These are phyloP conservation scores for Crotalaria pallida DNA, from an alignment of 306 rosid species.

Conservation along the genomic window DNA sequence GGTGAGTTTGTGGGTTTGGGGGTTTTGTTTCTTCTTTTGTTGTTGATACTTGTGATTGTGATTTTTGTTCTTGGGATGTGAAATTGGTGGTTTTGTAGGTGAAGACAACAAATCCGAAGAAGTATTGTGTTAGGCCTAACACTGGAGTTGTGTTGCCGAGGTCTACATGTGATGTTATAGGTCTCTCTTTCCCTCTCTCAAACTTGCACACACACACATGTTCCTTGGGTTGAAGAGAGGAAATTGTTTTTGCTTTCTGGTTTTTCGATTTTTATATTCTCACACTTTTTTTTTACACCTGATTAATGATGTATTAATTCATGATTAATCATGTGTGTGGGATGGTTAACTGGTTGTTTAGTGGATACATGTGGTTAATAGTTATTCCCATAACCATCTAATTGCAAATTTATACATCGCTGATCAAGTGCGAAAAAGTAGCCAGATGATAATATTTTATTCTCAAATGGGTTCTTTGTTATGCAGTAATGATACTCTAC, in stretches of 20 bases:
- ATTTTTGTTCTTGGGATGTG: constrained; percentile 26
- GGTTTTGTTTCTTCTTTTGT: not conserved
- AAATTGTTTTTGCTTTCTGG: not conserved
- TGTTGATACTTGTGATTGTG: constrained; percentile 20
- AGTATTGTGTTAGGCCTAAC: constrained; percentile 96
- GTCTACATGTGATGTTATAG: constrained; percentile 77
- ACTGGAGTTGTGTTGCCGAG: constrained; percentile 85
- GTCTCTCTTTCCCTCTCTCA: constrained; percentile 33
- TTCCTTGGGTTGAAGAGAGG: not conserved
- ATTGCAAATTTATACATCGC: too few species aligned
- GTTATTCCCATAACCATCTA: too few species aligned
- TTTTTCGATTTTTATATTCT: not conserved
- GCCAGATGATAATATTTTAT: too few species aligned
- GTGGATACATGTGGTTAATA: too few species aligned
- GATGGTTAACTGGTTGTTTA: too few species aligned
- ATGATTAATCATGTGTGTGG: too few species aligned
- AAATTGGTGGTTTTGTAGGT: constrained; percentile 50
- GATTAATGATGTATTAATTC: too few species aligned
- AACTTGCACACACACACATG: not conserved
- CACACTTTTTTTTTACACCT: too few species aligned
- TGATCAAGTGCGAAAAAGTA: too few species aligned
- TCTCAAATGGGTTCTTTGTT: not conserved
- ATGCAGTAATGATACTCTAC: not conserved
- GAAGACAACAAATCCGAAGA: constrained; percentile 90
- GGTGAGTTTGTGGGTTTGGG: not conserved